phyloP scores from a whole-genome alignment of 2,329 filamentous ascomycete species.

The Hymenoscyphus scutula region DNA sequence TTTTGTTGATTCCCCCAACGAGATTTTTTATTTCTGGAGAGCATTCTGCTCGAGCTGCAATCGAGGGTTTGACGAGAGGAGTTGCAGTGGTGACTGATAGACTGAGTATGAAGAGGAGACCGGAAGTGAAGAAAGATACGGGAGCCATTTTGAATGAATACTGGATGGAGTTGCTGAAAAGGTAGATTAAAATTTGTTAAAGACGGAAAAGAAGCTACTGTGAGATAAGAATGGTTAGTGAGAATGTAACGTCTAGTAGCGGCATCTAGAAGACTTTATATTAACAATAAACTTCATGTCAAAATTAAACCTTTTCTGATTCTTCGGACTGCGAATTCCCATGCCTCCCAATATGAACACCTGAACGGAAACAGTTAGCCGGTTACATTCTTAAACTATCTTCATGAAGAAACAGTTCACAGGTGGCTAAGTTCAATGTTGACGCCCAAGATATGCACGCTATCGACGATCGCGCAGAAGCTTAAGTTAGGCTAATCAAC shows the following conservation, averaged over 20 bases:
- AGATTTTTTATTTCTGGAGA: slow-evolving; percentile 14
- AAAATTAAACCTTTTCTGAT: no score
- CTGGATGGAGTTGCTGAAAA: neutral
- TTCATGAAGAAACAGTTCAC: neutral
- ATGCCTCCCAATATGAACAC: no score
- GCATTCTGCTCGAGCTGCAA: slow-evolving; percentile 13
- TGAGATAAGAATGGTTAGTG: neutral
- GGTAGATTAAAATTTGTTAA: neutral
- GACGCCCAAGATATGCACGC: neutral
- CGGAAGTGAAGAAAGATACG: neutral
- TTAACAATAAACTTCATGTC: no score
- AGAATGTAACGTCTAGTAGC: neutral
- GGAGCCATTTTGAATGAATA: neutral
- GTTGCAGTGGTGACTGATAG: neutral
- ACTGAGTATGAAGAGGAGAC: neutral
- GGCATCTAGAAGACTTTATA: neutral
- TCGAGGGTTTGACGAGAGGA: neutral
- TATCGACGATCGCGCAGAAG: neutral
- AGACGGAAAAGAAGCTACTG: neutral
- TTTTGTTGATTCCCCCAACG: slow-evolving; percentile 22
- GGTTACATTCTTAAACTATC: neutral
- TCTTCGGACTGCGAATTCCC: no score
- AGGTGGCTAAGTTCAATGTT: neutral
- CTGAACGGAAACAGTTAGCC: no score
- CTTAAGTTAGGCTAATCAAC: neutral